Percentiles rank a stretch among this genome's conserved stretches.
These are phyloP conservation scores for Ophiostoma pallidulum DNA, from an alignment of 2,329 filamentous ascomycete genomes.

Conservation along the genomic window DNA sequence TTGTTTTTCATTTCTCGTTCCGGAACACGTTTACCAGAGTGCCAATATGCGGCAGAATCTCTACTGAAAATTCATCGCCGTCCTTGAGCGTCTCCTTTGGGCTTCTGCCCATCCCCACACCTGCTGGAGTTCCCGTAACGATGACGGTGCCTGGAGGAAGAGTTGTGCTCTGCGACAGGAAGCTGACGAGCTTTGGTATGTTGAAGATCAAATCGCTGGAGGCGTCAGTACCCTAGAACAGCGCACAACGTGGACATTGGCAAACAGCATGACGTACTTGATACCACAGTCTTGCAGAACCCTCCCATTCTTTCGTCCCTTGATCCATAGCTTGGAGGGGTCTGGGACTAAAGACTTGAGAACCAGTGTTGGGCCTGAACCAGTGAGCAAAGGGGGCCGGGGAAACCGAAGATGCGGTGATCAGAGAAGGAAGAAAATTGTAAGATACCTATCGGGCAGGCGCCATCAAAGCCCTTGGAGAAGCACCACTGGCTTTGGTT, in stretches of 20 bases:
- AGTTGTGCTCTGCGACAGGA: slow-evolving; percentile 34
- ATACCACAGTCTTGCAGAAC: slow-evolving; percentile 12
- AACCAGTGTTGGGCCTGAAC: slow-evolving; percentile 35
- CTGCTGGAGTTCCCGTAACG: slow-evolving; percentile 34
- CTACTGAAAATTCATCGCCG: slow-evolving; percentile 34
- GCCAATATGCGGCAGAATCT: slow-evolving; percentile 34
- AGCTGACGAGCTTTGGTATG: slow-evolving; percentile 35
- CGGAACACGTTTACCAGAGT: slow-evolving; percentile 31
- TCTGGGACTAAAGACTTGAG: slow-evolving; percentile 33
- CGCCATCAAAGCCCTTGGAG: slow-evolving; percentile 50
- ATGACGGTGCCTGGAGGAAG: slow-evolving; percentile 31
- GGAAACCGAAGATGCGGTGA: too few relatives aligned
- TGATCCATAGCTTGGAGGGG: slow-evolving; percentile 30
- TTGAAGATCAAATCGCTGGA: slow-evolving; percentile 41
- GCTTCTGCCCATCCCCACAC: slow-evolving; percentile 30
- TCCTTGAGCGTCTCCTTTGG: slow-evolving; percentile 29
- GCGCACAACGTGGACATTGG: too few relatives aligned
- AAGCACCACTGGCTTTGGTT: slow-evolving; percentile 47
- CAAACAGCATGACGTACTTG: neutral
- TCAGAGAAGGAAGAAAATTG: too few relatives aligned
- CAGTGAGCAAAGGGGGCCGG: too few relatives aligned
- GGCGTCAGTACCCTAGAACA: too few relatives aligned
- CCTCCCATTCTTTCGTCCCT: slow-evolving; percentile 36
- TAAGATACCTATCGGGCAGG: slow-evolving; percentile 37
- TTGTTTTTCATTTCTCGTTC: slow-evolving; percentile 17